Evolutionary conservation across 331 rosid species (phyloP).

Genomic region (Pyracantha coccinea): DNA sequence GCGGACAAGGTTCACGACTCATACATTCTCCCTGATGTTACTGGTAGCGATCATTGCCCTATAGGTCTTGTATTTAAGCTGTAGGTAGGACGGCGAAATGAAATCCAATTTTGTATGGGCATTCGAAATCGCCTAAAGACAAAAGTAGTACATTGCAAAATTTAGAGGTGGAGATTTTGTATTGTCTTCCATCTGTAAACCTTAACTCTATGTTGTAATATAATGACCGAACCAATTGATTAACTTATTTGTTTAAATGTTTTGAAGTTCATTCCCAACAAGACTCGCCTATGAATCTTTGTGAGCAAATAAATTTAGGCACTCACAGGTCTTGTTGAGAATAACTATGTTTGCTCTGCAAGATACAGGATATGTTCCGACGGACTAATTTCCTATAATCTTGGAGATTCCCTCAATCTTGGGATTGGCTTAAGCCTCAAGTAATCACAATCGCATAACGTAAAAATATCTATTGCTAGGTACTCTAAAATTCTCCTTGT

Average conservation of each 20-base stretch:
- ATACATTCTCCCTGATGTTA: slow-evolving; percentile 73
- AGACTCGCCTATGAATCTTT: too few species aligned
- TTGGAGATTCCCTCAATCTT: too few species aligned
- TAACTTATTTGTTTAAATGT: too few species aligned
- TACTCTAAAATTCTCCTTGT: too few species aligned
- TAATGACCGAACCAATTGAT: background rate
- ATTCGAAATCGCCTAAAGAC: background rate
- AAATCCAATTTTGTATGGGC: background rate
- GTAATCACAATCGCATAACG: too few species aligned
- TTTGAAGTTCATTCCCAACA: too few species aligned
- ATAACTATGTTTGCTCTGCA: background rate
- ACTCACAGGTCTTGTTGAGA: too few species aligned
- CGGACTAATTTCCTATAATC: too few species aligned
- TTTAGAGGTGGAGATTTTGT: background rate
- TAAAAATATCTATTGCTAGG: too few species aligned
- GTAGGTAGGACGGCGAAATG: slow-evolving; percentile 11
- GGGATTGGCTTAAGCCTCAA: too few species aligned
- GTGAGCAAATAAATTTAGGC: too few species aligned
- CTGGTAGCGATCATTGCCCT: slow-evolving; percentile 94
- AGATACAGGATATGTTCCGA: too few species aligned
- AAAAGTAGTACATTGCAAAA: background rate
- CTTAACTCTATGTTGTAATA: background rate
- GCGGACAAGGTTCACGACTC: slow-evolving; percentile 80
- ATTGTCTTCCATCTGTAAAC: background rate
- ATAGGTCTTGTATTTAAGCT: slow-evolving; percentile 63